A percentile compares a stretch with the other conserved stretches of the same genome.
phyloP scores from a whole-genome alignment of 495 filamentous ascomycete genomes.

The Thermochaetoides thermophila region DNA sequence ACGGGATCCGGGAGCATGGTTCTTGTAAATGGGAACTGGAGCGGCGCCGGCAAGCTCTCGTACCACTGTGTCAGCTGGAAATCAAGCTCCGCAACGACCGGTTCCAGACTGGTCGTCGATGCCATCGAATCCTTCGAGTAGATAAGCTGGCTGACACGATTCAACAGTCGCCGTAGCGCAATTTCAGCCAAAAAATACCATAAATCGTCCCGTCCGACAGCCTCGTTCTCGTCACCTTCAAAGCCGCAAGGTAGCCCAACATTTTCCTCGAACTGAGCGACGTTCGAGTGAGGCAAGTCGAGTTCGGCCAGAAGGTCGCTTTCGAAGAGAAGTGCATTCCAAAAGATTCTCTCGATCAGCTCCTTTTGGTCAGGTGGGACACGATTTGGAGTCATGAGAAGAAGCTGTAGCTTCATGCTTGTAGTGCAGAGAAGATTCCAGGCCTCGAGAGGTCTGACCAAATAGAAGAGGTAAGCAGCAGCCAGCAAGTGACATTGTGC shows the following conservation, averaged over 20 bases:
- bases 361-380: constrained; percentile 55
- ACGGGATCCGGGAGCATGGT: constrained; percentile 52
- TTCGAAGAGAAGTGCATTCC: constrained; percentile 71
- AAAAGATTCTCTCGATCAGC: constrained; percentile 62
- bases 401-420: constrained; percentile 64
- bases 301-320: constrained; percentile 69
- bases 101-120: constrained; percentile 54
- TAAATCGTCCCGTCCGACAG: constrained; percentile 55
- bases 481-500: constrained; percentile 68
- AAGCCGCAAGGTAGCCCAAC: constrained; percentile 66
- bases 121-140: constrained; percentile 60
- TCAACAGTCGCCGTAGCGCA: constrained; percentile 58
- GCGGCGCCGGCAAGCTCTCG: constrained; percentile 52
- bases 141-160: constrained; percentile 66
- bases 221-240: constrained; percentile 49
- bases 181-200: constrained; percentile 82
- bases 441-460: constrained; percentile 66
- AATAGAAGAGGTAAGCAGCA: constrained; percentile 67
- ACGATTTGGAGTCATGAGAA: constrained; percentile 54
- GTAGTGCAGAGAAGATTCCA: constrained; percentile 68
- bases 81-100: constrained; percentile 64
- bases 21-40: constrained; percentile 60
- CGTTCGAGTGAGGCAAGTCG: constrained; percentile 68
- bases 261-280: constrained; percentile 66
- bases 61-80: constrained; percentile 78